Evolutionary conservation across 2,329 filamentous ascomycete species (phyloP), one percentile per base, ranked within the genome.

Genomic region (Zymoseptoria ardabiliae): DNA sequence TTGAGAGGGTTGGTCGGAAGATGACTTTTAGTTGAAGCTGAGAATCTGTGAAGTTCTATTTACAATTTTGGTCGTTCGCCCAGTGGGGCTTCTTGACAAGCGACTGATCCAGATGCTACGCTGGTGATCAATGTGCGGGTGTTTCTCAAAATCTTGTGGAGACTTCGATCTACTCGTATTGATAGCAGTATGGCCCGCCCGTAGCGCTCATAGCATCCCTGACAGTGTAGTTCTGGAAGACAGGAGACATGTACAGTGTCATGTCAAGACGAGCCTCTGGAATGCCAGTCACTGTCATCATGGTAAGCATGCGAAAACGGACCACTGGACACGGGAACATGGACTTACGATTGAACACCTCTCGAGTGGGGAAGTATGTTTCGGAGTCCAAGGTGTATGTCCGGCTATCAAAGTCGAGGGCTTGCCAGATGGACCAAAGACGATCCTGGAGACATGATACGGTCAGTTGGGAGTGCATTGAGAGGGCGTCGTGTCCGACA

Each of bases 341-440:
- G 54, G 0, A n/a, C 54, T 50, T 25, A 56, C 54, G 13, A 11
- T 56, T 56, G 19, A 56, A 50, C 22, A 17, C 22, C 22, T 22
- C 25, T 6, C 50, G 49, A n/a, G 22, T 20, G 3, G 49, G 19
- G 49, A 50, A 50, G 22, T 50, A 50, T 4, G 49, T 50, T 2
- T 50, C 49, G 49, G 49, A 21, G n/a, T 53, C 50, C 50, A 53
- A 11, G 10, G 50, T 25, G 17, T 21, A 52, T 10, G 45, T 55
- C 9, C 78, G 69, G 5, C 68, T 68, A 30, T 66, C 61, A 20
- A 72, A 62, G 56, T 80, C 73, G 53, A 74, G 65, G 59, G 75
- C 76, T 65, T 81, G 78, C 79, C 79, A 82, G 7, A 76, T 77
- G 71, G 74, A 76, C 69, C 73, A 82, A 1, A 75, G 62, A 1